These are phyloP conservation scores for Crithidia expoeki DNA, from an alignment of 208 protist species.

Conservation along the genomic window DNA sequence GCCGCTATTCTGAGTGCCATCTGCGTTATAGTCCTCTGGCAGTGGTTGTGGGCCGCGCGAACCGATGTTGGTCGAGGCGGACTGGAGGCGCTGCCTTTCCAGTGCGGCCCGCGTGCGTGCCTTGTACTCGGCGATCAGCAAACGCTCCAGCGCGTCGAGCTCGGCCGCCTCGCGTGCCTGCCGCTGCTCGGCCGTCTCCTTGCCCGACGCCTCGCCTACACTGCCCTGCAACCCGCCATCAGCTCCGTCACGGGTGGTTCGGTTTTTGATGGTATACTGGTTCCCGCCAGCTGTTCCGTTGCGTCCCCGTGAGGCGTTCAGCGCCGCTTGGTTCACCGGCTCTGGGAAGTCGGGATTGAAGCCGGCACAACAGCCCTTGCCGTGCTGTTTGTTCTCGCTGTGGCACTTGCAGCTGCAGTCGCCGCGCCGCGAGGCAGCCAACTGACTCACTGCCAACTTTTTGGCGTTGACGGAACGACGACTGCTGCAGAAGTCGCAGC, in stretches of 20 bases:
- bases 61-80: conserved; percentile 35
- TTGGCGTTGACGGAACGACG: conserved; percentile 79
- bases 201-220: background rate
- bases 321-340: conserved; percentile 81
- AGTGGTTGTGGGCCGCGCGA: conserved; percentile 49
- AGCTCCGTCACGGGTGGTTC: conserved; percentile 6
- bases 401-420: conserved; percentile 71
- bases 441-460: conserved; percentile 66
- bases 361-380: conserved; percentile 14
- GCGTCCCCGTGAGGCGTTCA: conserved; percentile 75
- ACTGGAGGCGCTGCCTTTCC: conserved; percentile 57
- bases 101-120: conserved; percentile 67
- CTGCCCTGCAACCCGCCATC: conserved; percentile 9
- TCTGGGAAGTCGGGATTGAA: conserved; percentile 80
- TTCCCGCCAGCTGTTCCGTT: conserved; percentile 57
- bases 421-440: conserved; percentile 35
- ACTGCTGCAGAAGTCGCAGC: conserved; percentile 88
- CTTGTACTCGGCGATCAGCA: conserved; percentile 91
- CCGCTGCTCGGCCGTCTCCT: conserved; percentile 46
- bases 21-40: conserved; percentile 24
- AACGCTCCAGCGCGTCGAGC: conserved; percentile 84
- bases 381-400: conserved; percentile 26
- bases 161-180: conserved; percentile 62
- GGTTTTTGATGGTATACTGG: conserved; percentile 51
- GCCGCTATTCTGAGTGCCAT: background rate